Percentiles rank a stretch among this genome's conserved stretches.
These are phyloP conservation scores for Dimargaris verticillata DNA, from an alignment of 192 early-diverging fungal genomes.

Conservation along the genomic window DNA sequence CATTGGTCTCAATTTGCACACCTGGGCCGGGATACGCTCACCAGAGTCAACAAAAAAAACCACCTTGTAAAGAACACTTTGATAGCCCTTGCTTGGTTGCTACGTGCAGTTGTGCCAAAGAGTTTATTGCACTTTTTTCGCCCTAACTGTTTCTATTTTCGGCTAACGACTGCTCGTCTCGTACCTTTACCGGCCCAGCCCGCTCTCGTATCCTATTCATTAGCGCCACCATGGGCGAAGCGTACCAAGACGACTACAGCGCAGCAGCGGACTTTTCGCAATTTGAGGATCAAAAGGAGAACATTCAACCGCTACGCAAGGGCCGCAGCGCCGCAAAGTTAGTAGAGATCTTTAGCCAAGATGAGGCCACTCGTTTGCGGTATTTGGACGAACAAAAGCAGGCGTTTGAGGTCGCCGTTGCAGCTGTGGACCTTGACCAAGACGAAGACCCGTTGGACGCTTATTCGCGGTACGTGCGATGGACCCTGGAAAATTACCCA, in stretches of 20 bases:
- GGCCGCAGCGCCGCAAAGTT: conserved; percentile 45
- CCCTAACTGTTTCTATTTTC: no score
- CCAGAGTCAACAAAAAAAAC: no score
- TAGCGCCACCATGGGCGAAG: neutral
- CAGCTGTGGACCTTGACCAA: conserved; percentile 16
- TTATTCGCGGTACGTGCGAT: conserved; percentile 36
- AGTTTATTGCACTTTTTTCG: no score
- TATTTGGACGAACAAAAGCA: conserved; percentile 21
- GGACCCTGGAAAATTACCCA: conserved; percentile 43
- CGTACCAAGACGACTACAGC: conserved; percentile 10
- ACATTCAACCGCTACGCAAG: conserved; percentile 44
- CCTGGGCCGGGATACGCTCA: no score
- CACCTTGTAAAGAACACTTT: no score
- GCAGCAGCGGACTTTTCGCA: conserved; percentile 19
- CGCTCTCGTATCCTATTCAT: neutral
- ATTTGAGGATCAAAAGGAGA: conserved; percentile 63
- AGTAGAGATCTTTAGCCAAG: conserved; percentile 19
- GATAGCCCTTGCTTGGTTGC: no score
- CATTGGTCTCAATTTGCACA: no score
- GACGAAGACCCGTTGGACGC: conserved; percentile 41
- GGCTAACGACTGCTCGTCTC: no score
- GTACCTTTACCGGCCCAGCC: no score
- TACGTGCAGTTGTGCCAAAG: no score
- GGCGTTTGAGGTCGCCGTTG: conserved; percentile 22
- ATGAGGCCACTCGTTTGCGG: conserved; percentile 4